Base-by-base conservation (phyloP, 2,329 filamentous ascomycete genomes). In the Pleoardoris graminearum region DNA sequence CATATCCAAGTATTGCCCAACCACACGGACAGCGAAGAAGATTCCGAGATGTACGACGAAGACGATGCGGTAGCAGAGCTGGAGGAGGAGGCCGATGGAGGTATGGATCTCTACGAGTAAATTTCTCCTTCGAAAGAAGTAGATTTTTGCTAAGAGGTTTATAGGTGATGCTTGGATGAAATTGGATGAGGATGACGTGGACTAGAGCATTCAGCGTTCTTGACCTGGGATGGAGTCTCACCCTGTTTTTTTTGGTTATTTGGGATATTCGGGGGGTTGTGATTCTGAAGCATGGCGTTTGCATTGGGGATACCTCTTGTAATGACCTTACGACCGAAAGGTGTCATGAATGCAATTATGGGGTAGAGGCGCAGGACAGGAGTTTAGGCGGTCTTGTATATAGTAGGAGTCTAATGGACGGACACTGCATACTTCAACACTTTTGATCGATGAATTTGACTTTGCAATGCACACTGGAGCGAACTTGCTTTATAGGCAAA, bases 1-100 rank as follows among this genome's bases (percentile, higher is more conserved):
- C 89, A 90, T 72, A 87, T 97, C 53, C 77, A 85, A 2, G 91
- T 99, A 1, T 68, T 94, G 21, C 80, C 91, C 6, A 97, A 99
- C 73, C 94, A 97, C 72, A 85, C 86, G 37, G 76, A 81, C 32
- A 85, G 82, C 60, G 82, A 85, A 33, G 85, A 87, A 7, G 88
- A 91, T 54, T 81, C 83, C 11, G 87, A 90, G 42, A 87, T 91
- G 85, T 77, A 87, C 45, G 87, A 91, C 54, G 89, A 90, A 10
- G 85, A 87, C 2, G 87, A 90, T 66, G 89, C 87, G 0, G 76
- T 88, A 16, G 87, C 89, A 11, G 91, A 95, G 66, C 68, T 84
- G 55, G 81, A 82, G 44, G 78, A 78, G 53, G 71, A 66, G 3
- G 79, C 75, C 35, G 80, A 78, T 32, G 76, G 71, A 7, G 81